Evolutionary conservation across 2,329 filamentous ascomycete genomes (phyloP), one percentile per base, ranked within the genome.

Genomic region (Clonostachys rosea): DNA sequence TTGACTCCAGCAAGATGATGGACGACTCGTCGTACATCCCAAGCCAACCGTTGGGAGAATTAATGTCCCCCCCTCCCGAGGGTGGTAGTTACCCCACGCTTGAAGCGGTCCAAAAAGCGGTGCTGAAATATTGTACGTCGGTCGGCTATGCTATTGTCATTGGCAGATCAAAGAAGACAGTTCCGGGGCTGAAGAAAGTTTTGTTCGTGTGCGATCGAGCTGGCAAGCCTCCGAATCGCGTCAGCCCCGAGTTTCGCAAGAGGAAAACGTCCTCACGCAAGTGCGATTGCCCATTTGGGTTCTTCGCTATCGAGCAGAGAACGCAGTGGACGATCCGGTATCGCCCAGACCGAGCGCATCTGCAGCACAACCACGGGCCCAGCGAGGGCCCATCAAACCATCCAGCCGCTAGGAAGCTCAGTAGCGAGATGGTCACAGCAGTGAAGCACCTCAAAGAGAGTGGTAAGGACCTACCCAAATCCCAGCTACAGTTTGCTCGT

Each of bases 71-170:
- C 4, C 82, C 82, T 5, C 81, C 81, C 2, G 79, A 84, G 56
- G 82, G 81, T 7, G 79, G 79, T 16, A 84, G 78, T 54, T 86
- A 81, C 53, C 74, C 80, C 3, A 84, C 80, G 3, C 69, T 86
- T 24, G 82, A 86, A 50, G 79, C 80, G 8, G 76, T 86, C 9
- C 82, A 85, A 56, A 79, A 83, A 58, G 78, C 78, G 33, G 81
- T 84, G 16, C 65, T 85, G 48, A 68, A 73, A n/a, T 84, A 85
- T 57, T 84, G 81, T 57, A 83, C 81, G 0, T 83, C 81, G 14
- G 81, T 85, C 40, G 82, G 82, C 42, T 86, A 85, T 60, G 82
- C 82, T 8, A 83, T 85, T 45, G 82, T 86, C 50, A 86, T 86
- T 59, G 82, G 82, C 3, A 71, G 82, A 35, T 85, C 82, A 0